Conservation (phyloP, 169 alveolate genomes). For the Pseudocohnilembus persalinus region DNA sequence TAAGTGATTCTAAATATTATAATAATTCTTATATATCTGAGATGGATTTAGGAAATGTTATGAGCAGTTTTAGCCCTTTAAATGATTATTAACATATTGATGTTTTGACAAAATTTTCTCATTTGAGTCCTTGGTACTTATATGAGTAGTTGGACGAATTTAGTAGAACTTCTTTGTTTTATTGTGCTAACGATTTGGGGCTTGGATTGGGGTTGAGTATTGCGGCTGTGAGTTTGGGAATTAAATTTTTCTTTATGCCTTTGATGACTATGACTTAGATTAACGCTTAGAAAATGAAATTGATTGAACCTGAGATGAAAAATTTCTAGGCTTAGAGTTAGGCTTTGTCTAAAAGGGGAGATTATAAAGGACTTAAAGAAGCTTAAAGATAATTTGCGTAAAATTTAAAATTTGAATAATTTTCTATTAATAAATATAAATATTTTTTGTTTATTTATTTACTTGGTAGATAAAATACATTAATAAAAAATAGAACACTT, state of each 20-base stretch:
- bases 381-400: conserved; percentile 42
- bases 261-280: conserved; percentile 44
- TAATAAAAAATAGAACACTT: too few relatives aligned
- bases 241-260: conserved; percentile 56
- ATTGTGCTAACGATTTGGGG: conserved; percentile 47
- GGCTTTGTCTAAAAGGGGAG: conserved; percentile 50
- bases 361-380: conserved; percentile 50
- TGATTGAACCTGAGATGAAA: conserved; percentile 63
- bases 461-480: too few relatives aligned
- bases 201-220: conserved; percentile 56
- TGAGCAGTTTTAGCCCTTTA: background rate
- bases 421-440: too few relatives aligned
- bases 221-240: conserved; percentile 36
- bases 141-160: conserved; percentile 39
- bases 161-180: conserved; percentile 28
- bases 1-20: background rate
- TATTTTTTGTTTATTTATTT: too few relatives aligned
- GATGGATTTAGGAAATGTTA: background rate
- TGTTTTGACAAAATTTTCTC: conserved; percentile 14
- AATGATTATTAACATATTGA: background rate
- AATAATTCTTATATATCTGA: background rate
- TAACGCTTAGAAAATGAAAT: conserved; percentile 51
- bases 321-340: conserved; percentile 33
- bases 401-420: background rate
- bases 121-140: conserved; percentile 18